Evolutionary conservation across 495 filamentous ascomycete genomes (phyloP).

Genomic region (Talaromyces borbonicus): DNA sequence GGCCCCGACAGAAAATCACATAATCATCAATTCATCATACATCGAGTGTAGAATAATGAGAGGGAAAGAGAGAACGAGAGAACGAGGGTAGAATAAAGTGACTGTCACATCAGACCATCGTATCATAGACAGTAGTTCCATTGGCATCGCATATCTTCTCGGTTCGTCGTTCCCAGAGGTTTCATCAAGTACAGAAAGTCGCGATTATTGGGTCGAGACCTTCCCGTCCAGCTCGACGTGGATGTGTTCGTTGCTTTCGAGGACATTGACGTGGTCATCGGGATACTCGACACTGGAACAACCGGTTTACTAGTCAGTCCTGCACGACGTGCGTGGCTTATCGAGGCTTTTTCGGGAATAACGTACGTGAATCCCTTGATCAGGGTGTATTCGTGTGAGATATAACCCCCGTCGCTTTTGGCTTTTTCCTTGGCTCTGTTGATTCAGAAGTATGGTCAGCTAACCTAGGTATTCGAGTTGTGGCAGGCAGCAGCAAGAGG

Average conservation of each 20-base stretch:
- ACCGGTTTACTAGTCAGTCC: constrained; percentile 8
- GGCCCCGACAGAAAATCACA: too few species aligned
- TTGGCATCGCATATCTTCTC: too few species aligned
- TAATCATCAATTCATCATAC: too few species aligned
- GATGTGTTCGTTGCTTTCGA: constrained; percentile 58
- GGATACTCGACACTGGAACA: constrained; percentile 60
- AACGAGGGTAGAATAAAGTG: too few species aligned
- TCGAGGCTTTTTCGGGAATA: not conserved
- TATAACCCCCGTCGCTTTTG: constrained; percentile 62
- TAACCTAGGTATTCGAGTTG: too few species aligned
- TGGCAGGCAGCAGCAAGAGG: not conserved
- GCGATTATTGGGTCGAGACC: constrained; percentile 55
- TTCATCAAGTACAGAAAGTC: too few species aligned
- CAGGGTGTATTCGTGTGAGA: constrained; percentile 71
- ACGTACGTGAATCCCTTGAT: constrained; percentile 89
- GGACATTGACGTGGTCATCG: constrained; percentile 47
- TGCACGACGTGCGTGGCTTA: not conserved
- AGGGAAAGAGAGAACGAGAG: too few species aligned
- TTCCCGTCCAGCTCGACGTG: constrained; percentile 66
- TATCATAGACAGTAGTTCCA: too few species aligned
- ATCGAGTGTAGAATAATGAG: too few species aligned
- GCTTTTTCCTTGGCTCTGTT: constrained; percentile 64
- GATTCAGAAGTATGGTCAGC: not conserved
- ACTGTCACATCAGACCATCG: too few species aligned
- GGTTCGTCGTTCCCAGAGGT: too few species aligned